A percentile compares a stretch with the other conserved stretches of the same genome.
Conservation (phyloP, 345 rosid species). For the Aquilaria yunnanensis region DNA sequence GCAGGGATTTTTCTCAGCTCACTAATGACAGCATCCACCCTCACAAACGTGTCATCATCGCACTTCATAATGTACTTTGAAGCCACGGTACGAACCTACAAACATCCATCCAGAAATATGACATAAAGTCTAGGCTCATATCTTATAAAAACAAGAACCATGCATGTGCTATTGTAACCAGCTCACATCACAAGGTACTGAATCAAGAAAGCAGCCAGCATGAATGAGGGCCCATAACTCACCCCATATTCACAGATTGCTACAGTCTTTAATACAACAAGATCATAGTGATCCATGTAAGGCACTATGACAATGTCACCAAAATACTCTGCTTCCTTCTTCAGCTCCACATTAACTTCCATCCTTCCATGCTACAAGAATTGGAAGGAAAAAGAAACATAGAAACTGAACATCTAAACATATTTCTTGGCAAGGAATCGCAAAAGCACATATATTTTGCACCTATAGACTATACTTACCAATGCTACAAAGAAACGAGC, state of each 20-base stretch:
- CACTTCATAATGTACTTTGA: conserved; percentile 77
- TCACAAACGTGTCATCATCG: conserved; percentile 92
- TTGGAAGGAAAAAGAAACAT: background rate
- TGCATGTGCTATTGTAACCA: background rate
- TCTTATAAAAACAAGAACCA: background rate
- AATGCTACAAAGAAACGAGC: conserved; percentile 91
- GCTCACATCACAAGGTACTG: background rate
- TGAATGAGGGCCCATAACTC: conserved; percentile 14
- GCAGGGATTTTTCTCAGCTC: conserved; percentile 64
- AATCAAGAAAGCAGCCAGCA: background rate
- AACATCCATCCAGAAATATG: background rate
- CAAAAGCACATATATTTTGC: background rate
- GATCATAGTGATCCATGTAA: conserved; percentile 95
- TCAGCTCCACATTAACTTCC: conserved; percentile 78
- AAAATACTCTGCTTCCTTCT: conserved; percentile 90
- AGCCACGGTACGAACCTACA: conserved; percentile 32
- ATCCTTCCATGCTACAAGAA: conserved; percentile 63
- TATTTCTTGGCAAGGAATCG: background rate
- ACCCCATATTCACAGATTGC: conserved; percentile 99
- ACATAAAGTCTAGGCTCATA: background rate
- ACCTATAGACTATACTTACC: conserved; percentile 36
- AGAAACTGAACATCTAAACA: background rate
- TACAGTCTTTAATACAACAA: conserved; percentile 91
- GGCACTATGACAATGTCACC: conserved; percentile 93
- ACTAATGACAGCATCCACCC: conserved; percentile 67